Percentiles rank a stretch among this genome's conserved stretches.
phyloP scores from a whole-genome alignment of 2,329 filamentous ascomycete species.

The Nannizziopsis barbatae region DNA sequence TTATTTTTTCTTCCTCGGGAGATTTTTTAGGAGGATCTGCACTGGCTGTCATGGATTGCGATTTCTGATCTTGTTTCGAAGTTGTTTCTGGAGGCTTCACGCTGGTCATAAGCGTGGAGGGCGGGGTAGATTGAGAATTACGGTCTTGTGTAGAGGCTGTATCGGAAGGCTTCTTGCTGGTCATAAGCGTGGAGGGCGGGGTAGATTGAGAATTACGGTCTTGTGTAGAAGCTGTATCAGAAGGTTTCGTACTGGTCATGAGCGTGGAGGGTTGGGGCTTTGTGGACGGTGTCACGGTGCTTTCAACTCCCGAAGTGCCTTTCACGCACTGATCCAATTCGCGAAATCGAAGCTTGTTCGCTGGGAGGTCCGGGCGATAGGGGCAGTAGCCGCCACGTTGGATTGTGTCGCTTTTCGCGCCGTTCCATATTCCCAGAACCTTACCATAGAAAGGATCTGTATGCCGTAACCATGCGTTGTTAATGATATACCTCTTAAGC shows the following conservation, averaged over 20 bases:
- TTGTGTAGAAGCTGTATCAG: conserved; percentile 7
- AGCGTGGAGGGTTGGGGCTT: background rate
- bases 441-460: background rate
- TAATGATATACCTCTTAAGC: conserved; percentile 7
- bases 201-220: conserved; percentile 5
- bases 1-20: background rate
- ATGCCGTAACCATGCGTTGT: conserved; percentile 8
- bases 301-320: background rate
- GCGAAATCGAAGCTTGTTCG: background rate
- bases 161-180: background rate
- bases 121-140: conserved; percentile 4
- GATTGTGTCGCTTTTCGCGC: background rate
- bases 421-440: conserved; percentile 9
- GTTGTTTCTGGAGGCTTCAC: background rate
- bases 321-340: background rate
- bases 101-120: conserved; percentile 2
- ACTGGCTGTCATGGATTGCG: background rate
- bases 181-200: conserved; percentile 5
- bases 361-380: conserved; percentile 1
- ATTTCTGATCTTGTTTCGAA: background rate
- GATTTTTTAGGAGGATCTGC: background rate
- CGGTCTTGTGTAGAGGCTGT: background rate
- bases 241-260: background rate
- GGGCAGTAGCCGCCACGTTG: background rate
- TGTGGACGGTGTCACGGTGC: background rate